Base-by-base conservation (phyloP, 192 early-diverging fungal genomes). In the Podila epigama region DNA sequence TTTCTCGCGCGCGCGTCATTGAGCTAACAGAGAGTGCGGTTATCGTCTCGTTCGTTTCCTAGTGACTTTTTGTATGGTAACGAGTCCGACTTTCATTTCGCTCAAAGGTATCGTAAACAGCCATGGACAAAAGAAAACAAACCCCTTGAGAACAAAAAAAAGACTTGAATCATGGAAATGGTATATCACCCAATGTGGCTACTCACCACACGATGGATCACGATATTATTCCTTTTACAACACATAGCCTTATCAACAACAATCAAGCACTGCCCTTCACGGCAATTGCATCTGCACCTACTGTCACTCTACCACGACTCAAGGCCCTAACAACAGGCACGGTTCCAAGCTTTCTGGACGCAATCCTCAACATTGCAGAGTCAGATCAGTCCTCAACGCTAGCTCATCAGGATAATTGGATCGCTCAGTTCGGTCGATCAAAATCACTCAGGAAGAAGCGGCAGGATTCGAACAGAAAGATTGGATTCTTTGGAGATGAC, bases 401-500 rank as follows among this genome's bases (percentile, higher is more conserved):
- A 8, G 69, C 59, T 1, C 41, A 85, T 59, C 90, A 93, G 56
- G 93, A 95, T 68, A 94, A 90, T 78, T 93, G 91, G 90, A 68
- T 94, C 6, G 70, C 83, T 58, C 88, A 92, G 25, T 61, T 90
- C 63, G 81, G 84, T 8, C 69, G 66, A 58, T 59, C 50, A 34
- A 60, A n/a, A 12, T 60, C 51, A 16, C 40, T 57, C 5, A 50
- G 71, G 37, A 18, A 34, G 13, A 57, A 66, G 3, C 12, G 44
- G 22, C 32, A 82, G 35, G 58, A 71, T 2, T 78, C 83, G 29
- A 75, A 80, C 5, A 84, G 84, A 44, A 85, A 86, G 15, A 68
- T 93, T 11, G 84, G 88, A 25, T 95, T 95, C 58, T 91, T 95
- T 83, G 97, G 97, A 55, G 97, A 98, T 75, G 96, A 98, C 60